A percentile compares a stretch with the other conserved stretches of the same genome.
Conservation (phyloP, 495 filamentous ascomycete genomes). For the Lineolata rhizophorae region DNA sequence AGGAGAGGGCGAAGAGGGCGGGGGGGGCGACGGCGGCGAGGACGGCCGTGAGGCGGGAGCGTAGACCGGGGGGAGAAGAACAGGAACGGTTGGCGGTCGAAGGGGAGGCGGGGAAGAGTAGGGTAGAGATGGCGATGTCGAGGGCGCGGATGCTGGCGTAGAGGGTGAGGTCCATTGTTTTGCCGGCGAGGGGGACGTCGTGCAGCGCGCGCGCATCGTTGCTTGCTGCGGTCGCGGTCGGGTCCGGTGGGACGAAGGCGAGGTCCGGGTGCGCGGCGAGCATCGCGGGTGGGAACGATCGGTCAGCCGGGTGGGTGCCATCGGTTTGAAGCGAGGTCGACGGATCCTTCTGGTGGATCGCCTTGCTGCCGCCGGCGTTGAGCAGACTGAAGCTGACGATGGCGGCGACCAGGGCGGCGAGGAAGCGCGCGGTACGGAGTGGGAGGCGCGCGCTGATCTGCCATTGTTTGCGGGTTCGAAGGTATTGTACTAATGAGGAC, state of each 20-base stretch:
- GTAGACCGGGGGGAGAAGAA: conserved; percentile 53
- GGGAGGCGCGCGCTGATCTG: background rate
- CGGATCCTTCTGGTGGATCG: conserved; percentile 1
- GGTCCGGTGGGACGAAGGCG: no score
- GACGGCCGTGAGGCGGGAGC: conserved; percentile 32
- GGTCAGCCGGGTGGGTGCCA: background rate
- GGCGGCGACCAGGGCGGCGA: conserved; percentile 12
- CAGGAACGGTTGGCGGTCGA: conserved; percentile 23
- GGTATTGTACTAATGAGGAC: conserved; percentile 2
- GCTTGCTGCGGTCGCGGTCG: no score
- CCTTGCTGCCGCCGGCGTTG: conserved; percentile 3
- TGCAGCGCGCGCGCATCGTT: no score
- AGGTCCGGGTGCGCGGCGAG: background rate
- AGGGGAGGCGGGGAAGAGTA: conserved; percentile 19
- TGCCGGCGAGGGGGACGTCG: conserved; percentile 38
- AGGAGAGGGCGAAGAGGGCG: conserved; percentile 52
- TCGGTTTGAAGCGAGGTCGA: conserved; percentile 5
- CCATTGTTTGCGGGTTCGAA: no score
- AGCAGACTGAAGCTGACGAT: conserved; percentile 10
- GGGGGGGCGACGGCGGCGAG: conserved; percentile 38
- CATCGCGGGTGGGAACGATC: background rate
- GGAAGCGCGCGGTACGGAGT: conserved; percentile 5
- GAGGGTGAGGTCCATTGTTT: conserved; percentile 69
- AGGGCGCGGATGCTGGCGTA: conserved; percentile 57
- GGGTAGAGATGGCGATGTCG: conserved; percentile 29